These are phyloP conservation scores for Camellia japonica DNA, from an alignment of 148 eudicot species.

Conservation along the genomic window DNA sequence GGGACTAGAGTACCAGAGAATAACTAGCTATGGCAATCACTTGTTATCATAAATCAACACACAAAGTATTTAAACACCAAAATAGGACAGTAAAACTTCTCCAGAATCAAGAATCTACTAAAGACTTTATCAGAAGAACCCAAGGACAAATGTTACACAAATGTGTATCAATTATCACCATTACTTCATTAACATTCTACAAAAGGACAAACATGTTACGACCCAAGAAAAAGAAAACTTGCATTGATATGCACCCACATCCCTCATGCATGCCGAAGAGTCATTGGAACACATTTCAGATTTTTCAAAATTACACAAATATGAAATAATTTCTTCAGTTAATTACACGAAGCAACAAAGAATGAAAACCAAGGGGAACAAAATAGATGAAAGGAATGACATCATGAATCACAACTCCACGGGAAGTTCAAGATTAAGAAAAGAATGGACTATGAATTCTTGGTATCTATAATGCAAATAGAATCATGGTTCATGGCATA, in stretches of 20 bases:
- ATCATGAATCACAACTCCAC: neutral
- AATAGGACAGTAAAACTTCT: neutral
- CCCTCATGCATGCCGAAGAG: neutral
- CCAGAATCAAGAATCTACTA: neutral
- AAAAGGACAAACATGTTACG: neutral
- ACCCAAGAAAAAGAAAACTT: conserved; percentile 2
- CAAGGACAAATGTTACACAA: neutral
- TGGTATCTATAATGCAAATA: neutral
- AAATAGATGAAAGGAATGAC: neutral
- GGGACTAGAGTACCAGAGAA: too few relatives aligned
- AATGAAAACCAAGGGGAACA: neutral
- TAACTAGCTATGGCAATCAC: too few relatives aligned
- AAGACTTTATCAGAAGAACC: neutral
- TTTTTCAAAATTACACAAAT: too few relatives aligned
- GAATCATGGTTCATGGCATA: neutral
- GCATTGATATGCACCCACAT: neutral
- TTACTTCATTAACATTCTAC: conserved; percentile 3
- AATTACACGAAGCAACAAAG: neutral
- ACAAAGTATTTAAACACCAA: neutral
- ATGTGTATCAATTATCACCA: neutral
- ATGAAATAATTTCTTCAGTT: too few relatives aligned
- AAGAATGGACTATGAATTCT: neutral
- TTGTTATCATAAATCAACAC: neutral
- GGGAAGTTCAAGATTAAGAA: neutral
- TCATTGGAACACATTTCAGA: too few relatives aligned